Percentiles rank a stretch among this genome's conserved stretches.
phyloP scores from a whole-genome alignment of 1,139 yeast genomes.

The Yarrowia galli region DNA sequence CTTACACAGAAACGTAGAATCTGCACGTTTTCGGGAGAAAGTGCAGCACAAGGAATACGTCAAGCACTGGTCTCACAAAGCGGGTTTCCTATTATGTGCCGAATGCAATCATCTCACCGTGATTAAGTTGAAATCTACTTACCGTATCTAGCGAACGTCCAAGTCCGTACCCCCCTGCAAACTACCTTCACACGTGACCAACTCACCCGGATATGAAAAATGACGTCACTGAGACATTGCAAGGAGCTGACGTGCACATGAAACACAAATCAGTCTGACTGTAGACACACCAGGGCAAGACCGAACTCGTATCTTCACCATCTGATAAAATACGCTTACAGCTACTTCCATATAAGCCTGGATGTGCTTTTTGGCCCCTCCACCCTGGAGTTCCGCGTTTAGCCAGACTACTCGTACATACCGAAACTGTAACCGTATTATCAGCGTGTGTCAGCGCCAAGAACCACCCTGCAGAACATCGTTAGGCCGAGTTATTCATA shows the following conservation, averaged over 20 bases:
- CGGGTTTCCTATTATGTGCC: no score
- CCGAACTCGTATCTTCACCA: not conserved
- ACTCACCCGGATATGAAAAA: not conserved
- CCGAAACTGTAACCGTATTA: constrained; percentile 12
- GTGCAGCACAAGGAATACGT: no score
- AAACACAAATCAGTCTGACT: no score
- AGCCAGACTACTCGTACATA: not conserved
- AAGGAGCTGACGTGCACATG: no score
- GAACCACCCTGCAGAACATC: constrained; percentile 5
- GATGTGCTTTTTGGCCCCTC: not conserved
- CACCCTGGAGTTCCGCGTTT: constrained; percentile 12
- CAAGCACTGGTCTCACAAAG: no score
- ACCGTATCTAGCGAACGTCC: not conserved
- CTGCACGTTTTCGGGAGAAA: not conserved
- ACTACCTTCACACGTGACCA: not conserved
- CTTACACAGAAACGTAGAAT: not conserved
- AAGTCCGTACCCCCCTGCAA: not conserved
- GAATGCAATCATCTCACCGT: not conserved
- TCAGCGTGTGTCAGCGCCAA: not conserved
- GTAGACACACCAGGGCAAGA: not conserved
- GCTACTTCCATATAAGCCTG: not conserved
- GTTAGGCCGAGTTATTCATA: not conserved
- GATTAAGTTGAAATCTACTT: not conserved
- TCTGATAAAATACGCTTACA: constrained; percentile 5
- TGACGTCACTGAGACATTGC: constrained; percentile 1